Evolutionary conservation across 2,329 filamentous ascomycete species (phyloP).

Genomic region (Fusarium napiforme): DNA sequence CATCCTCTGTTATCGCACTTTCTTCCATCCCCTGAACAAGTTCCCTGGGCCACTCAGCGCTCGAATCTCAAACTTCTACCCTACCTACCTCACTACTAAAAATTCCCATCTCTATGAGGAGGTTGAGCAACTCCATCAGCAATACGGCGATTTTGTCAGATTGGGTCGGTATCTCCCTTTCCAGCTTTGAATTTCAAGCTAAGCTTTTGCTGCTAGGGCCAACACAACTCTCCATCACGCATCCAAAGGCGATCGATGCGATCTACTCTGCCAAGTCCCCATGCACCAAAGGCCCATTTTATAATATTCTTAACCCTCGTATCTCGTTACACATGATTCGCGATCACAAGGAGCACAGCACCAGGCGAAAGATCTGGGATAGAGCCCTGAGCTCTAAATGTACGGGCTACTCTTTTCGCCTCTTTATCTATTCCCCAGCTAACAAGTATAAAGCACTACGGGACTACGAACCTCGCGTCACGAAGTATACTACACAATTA

Average conservation of each 20-base stretch:
- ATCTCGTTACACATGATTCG: slow-evolving; percentile 12
- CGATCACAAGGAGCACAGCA: slow-evolving; percentile 9
- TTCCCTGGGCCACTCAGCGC: slow-evolving; percentile 46
- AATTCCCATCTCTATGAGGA: slow-evolving; percentile 41
- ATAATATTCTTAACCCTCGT: slow-evolving; percentile 14
- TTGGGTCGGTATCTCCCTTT: not conserved
- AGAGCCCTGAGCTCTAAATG: slow-evolving; percentile 16
- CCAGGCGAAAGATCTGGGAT: slow-evolving; percentile 22
- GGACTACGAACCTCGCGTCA: slow-evolving; percentile 46
- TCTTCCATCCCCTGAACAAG: slow-evolving; percentile 43
- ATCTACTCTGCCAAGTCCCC: slow-evolving; percentile 13
- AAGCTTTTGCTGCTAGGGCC: not conserved
- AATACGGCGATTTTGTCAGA: slow-evolving; percentile 21
- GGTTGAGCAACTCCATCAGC: slow-evolving; percentile 34
- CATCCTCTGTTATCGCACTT: slow-evolving; percentile 5
- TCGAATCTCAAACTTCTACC: slow-evolving; percentile 41
- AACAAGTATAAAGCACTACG: slow-evolving; percentile 6
- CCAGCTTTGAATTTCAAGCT: not conserved
- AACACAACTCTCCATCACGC: slow-evolving; percentile 12
- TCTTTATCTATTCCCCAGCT: not conserved
- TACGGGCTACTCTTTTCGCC: not conserved
- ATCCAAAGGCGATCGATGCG: slow-evolving; percentile 3
- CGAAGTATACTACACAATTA: slow-evolving; percentile 35
- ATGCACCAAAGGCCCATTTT: slow-evolving; percentile 25
- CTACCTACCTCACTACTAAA: slow-evolving; percentile 36